These are phyloP conservation scores for Solioccasus polychromus DNA, from an alignment of 768 basidiomycete genomes.

Conservation along the genomic window DNA sequence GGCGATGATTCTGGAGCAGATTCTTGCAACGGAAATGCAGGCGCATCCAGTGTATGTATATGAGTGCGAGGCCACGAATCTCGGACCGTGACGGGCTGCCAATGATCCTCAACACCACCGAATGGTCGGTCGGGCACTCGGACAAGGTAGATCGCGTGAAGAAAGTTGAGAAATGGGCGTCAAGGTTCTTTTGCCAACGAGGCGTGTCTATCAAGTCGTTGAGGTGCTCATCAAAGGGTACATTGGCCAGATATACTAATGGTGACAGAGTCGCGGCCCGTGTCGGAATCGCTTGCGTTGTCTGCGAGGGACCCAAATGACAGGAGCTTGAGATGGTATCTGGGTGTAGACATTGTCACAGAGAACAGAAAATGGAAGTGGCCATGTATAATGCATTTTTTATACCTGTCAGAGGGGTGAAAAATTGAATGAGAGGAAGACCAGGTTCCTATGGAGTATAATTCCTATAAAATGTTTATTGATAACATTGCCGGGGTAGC, in stretches of 20 bases:
- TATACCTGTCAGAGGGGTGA: conserved; percentile 1
- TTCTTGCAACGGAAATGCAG: conserved; percentile 13
- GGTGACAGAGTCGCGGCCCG: too few relatives aligned
- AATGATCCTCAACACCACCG: conserved; percentile 12
- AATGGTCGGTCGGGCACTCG: conserved; percentile 4
- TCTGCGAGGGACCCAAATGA: background rate
- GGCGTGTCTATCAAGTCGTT: background rate
- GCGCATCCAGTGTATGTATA: conserved; percentile 16
- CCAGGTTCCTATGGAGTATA: too few relatives aligned
- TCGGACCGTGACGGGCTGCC: conserved; percentile 10
- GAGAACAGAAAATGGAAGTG: background rate
- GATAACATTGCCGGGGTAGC: conserved; percentile 55
- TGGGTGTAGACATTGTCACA: conserved; percentile 6
- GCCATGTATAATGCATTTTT: conserved; percentile 4
- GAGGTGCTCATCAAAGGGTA: conserved; percentile 10
- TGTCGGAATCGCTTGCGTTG: background rate
- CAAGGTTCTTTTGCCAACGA: conserved; percentile 14
- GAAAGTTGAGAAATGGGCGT: conserved; percentile 10
- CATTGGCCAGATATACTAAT: background rate
- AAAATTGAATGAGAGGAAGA: background rate
- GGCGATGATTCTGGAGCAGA: conserved; percentile 2
- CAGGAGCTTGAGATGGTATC: too few relatives aligned
- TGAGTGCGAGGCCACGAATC: conserved; percentile 8
- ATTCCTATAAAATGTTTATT: too few relatives aligned
- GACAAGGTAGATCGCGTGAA: conserved; percentile 12